Evolutionary conservation across 352 stramenopile species (phyloP).

Genomic region (Lagenidium sp.): DNA sequence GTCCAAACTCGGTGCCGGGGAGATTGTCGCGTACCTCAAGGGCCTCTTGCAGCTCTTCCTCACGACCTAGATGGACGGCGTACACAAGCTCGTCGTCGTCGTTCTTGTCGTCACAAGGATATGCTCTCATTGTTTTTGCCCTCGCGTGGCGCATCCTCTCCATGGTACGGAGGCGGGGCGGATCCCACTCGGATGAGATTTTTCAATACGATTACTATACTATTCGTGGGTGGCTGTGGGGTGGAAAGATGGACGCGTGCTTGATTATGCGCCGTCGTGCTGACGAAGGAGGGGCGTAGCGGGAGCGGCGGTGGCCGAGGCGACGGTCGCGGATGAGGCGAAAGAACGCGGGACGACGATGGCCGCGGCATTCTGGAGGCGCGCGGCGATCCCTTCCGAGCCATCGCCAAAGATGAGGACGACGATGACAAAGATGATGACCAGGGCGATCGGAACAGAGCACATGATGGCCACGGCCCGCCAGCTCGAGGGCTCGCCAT

Average conservation of each 20-base stretch:
- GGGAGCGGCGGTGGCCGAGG: too few relatives aligned
- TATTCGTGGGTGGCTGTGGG: too few relatives aligned
- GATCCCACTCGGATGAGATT: too few relatives aligned
- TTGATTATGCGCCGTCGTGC: not conserved
- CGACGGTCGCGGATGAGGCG: conserved; percentile 11
- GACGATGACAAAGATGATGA: conserved; percentile 47
- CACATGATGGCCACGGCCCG: conserved; percentile 59
- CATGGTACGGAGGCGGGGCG: too few relatives aligned
- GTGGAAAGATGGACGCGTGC: not conserved
- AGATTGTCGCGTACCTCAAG: conserved; percentile 97
- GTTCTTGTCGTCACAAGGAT: too few relatives aligned
- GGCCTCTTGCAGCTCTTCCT: conserved; percentile 95
- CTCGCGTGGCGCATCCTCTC: too few relatives aligned
- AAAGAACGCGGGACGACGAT: conserved; percentile 9
- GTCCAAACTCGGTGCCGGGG: conserved; percentile 95
- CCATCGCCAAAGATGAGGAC: conserved; percentile 33
- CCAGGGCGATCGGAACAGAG: conserved; percentile 49
- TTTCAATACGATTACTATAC: too few relatives aligned
- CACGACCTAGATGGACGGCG: conserved; percentile 65
- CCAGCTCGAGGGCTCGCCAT: conserved; percentile 10
- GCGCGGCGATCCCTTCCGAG: too few relatives aligned
- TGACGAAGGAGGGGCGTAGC: not conserved
- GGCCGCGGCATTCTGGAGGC: too few relatives aligned
- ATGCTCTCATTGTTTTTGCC: too few relatives aligned
- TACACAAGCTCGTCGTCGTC: too few relatives aligned